phyloP scores from a whole-genome alignment of 441 rosid species.

The Adansonia gregorii region DNA sequence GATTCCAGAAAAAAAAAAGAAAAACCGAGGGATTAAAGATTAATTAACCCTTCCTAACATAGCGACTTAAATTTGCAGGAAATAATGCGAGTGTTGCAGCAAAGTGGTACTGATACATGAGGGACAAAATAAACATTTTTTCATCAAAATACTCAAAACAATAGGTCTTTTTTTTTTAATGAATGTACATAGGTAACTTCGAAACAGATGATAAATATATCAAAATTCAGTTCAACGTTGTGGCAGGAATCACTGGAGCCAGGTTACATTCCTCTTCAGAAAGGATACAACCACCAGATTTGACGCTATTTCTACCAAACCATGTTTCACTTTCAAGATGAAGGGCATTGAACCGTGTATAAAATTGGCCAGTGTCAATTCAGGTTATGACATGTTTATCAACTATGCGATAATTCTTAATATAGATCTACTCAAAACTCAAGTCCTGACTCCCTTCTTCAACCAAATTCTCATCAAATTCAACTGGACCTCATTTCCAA shows the following conservation, averaged over 20 bases:
- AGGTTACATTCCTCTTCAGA: neutral
- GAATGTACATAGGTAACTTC: neutral
- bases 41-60: neutral
- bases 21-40: neutral
- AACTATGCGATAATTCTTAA: neutral
- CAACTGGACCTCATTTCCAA: neutral
- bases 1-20: neutral
- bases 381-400: neutral
- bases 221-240: neutral
- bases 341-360: neutral
- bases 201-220: neutral
- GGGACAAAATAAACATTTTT: neutral
- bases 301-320: neutral
- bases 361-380: neutral
- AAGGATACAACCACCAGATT: constrained; percentile 16
- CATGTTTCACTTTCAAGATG: neutral
- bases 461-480: constrained; percentile 4
- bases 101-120: neutral
- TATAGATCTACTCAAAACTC: neutral
- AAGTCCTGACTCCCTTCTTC: constrained; percentile 2
- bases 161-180: neutral
- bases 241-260: neutral
- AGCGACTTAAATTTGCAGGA: neutral
- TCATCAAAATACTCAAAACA: neutral
- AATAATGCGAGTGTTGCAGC: neutral